Percentiles rank a stretch among this genome's conserved stretches.
These are phyloP conservation scores for Geotrichum siamense DNA, from an alignment of 1,139 yeast species.

Conservation along the genomic window DNA sequence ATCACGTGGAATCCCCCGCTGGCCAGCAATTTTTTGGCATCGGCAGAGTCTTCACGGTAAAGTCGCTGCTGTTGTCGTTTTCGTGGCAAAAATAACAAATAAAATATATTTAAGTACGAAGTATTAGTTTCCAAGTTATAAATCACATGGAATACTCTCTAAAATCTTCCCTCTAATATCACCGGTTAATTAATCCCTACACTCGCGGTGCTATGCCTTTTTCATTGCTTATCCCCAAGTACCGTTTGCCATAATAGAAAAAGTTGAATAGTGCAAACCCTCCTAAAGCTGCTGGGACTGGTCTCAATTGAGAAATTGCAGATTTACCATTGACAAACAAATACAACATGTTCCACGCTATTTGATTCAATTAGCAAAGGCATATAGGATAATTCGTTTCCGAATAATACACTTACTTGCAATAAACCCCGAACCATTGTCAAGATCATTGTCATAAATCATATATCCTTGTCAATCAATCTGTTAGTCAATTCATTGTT, in stretches of 20 bases:
- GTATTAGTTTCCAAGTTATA: no score
- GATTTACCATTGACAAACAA: slow-evolving; percentile 65
- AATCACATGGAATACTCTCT: no score
- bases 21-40: no score
- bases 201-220: no score
- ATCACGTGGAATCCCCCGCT: no score
- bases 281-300: slow-evolving; percentile 56
- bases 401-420: slow-evolving; percentile 33
- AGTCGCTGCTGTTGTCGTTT: no score
- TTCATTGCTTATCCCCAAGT: no score
- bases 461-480: slow-evolving; percentile 41
- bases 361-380: neutral
- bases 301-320: slow-evolving; percentile 42
- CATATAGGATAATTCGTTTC: neutral
- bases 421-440: slow-evolving; percentile 81
- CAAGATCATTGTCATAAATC: slow-evolving; percentile 69
- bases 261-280: slow-evolving; percentile 58
- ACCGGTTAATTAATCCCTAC: no score
- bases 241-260: slow-evolving; percentile 60
- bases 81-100: no score
- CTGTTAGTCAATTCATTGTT: neutral
- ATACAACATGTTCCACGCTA: slow-evolving; percentile 79
- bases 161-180: no score
- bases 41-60: no score
- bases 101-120: no score